Base-by-base conservation (phyloP, 495 filamentous ascomycete species). In the Aspergillus biplanus region DNA sequence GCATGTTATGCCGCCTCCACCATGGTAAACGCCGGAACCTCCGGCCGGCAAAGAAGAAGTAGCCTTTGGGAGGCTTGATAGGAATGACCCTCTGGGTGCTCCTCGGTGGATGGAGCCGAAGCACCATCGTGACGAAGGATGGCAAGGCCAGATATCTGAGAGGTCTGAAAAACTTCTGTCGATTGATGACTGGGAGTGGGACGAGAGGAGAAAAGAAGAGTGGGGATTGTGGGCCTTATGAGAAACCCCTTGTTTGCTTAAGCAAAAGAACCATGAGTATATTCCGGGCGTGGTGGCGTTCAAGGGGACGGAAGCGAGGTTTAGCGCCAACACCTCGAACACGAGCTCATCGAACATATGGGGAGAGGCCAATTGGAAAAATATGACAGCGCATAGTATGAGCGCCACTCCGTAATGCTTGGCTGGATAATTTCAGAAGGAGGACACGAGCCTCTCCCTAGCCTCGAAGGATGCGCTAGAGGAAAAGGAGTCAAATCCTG, bases 1-100 rank as follows among this genome's bases (percentile, higher is more conserved):
- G 66, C 65, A 76, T 66, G 4, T 71, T 73, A 5, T 33, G 34
- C 13, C 56, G 34, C 47, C 66, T 73, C 66, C 68, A 76, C 71
- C 71, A 74, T 52, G 62, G 59, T 13, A 71, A 63, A 27, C 68
- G 59, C 11, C 59, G 69, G 35, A 72, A 74, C 5, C 50, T 54
- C 44, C 61, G 55, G 33, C 68, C 68, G 5, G 72, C 72, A n/a
- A 74, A 58, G 21, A 62, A 66, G 47, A 69, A 74, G 39, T 44
- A 44, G 39, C 39, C 39, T n/a, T 44, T 44, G 39, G 39, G 39
- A 44, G 39, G 39, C 4, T 44, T 11, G 39, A 44, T n/a, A 0
- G 39, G 39, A n/a, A 44, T n/a, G 39, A 44, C 39, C n/a, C n/a
- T 44, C 39, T 44, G 39, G 12, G 39, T 44, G 12, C 39, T 11